Base-by-base conservation (phyloP, 257 asterid species). In the Solanum etuberosum region DNA sequence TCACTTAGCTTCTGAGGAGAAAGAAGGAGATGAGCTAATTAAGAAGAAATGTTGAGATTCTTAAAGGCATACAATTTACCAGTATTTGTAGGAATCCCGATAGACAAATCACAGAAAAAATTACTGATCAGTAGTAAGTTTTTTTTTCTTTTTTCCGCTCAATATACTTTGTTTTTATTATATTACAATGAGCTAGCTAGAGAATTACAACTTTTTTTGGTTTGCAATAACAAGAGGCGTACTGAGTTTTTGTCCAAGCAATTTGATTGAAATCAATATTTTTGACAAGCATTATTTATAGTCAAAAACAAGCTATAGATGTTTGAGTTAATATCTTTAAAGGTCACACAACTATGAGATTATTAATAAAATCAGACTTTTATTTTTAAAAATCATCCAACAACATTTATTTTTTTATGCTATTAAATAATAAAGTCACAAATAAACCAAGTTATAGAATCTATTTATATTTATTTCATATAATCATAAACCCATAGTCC, bases 1-100 rank as follows among this genome's bases (percentile, higher is more conserved):
- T 90, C 99, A 97, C 92, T 88, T 97, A 51, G 98, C 99, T 63
- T 94, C 98, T 1, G 99, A 98, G 51, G 98, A 96, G 90, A 96
- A 94, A 85, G 99, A 94, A 85, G 99, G 98, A 29, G 99, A 96
- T 10, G 98, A 95, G 90, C 73, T 40, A 40, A 40, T 40, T 94
- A 1, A 92, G 85, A 88, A 88, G 98, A 87, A 95, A 96, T 83
- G 93, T 94, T 4, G 98, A 96, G 88, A 96, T 96, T 86, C 59
- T 92, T 38, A 94, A 94, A 89, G 92, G 91, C 88, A 93, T 93
- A 37, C 90, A 89, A 6, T 96, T 95, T 83, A 85, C 94, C 14
- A 87, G 91, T 70, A 51, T 91, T 82, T 96, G 98, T 95, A 94
- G 91, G 87, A 88, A 86, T 59, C 92, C 95, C 2, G 87, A 74